Conservation (phyloP, 2,329 filamentous ascomycete genomes). For the Pseudogymnoascus sp. region DNA sequence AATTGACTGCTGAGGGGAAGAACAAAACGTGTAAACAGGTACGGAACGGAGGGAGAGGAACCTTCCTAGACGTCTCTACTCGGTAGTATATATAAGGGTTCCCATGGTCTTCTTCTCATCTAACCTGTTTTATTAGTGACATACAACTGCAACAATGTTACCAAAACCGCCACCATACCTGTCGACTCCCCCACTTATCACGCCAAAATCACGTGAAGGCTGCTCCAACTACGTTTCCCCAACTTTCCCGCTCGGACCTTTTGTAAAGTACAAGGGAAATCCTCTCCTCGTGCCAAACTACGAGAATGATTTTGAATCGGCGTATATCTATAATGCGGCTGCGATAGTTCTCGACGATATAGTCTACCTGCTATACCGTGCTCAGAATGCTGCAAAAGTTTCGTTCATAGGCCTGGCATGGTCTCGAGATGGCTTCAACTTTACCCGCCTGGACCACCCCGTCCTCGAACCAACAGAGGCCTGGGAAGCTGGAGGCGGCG, state of each 20-base stretch:
- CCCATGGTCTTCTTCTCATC: background rate
- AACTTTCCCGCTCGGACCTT: constrained; percentile 13
- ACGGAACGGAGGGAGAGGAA: background rate
- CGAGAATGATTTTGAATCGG: constrained; percentile 20
- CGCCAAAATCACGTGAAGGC: background rate
- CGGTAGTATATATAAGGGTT: background rate
- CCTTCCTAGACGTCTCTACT: background rate
- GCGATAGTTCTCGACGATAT: constrained; percentile 24
- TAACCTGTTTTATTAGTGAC: background rate
- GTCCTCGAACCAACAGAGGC: constrained; percentile 28
- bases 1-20: background rate
- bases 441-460: constrained; percentile 27
- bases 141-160: background rate
- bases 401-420: constrained; percentile 30
- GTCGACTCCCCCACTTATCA: background rate
- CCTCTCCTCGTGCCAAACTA: constrained; percentile 14
- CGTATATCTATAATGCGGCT: constrained; percentile 23
- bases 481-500: constrained; percentile 27
- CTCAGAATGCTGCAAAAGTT: constrained; percentile 27
- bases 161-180: background rate
- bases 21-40: background rate
- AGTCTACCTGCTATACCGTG: constrained; percentile 30
- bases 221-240: constrained; percentile 8
- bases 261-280: constrained; percentile 13
- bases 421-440: constrained; percentile 28